Conservation (phyloP, 495 filamentous ascomycete genomes). For the Aspergillus nidulans region DNA sequence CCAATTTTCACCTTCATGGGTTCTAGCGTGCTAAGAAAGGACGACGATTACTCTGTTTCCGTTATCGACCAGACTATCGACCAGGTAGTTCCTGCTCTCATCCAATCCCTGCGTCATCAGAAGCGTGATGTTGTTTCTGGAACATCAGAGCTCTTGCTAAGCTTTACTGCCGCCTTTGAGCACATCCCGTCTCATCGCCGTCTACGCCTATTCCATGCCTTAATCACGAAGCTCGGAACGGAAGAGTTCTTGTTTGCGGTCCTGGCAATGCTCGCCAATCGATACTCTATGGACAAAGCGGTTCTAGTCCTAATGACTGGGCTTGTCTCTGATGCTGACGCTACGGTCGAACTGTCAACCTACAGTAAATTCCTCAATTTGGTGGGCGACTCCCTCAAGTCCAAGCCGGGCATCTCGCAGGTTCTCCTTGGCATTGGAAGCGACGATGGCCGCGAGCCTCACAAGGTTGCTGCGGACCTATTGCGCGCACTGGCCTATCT, state of each 20-base stretch:
- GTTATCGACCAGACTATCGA: conserved; percentile 83
- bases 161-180: conserved; percentile 91
- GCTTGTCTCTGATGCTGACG: conserved; percentile 48
- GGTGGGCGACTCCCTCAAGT: conserved; percentile 65
- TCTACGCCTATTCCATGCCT: conserved; percentile 70
- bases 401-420: conserved; percentile 64
- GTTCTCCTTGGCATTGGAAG: conserved; percentile 62
- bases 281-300: conserved; percentile 41
- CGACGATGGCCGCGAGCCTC: conserved; percentile 55
- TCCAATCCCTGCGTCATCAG: conserved; percentile 73
- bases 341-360: conserved; percentile 62
- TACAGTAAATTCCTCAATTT: conserved; percentile 69
- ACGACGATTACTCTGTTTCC: conserved; percentile 92
- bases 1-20: conserved; percentile 99
- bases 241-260: conserved; percentile 63
- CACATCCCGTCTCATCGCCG: conserved; percentile 86
- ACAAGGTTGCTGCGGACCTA: conserved; percentile 58
- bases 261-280: conserved; percentile 43
- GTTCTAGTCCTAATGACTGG: conserved; percentile 42
- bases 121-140: conserved; percentile 72
- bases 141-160: conserved; percentile 79
- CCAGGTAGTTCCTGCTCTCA: conserved; percentile 85
- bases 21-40: conserved; percentile 76
- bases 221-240: conserved; percentile 74
- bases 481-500: conserved; percentile 46